Percentiles rank a stretch among this genome's conserved stretches.
Evolutionary conservation across 305 asterid species (phyloP).

Genomic region (Ruellia speciosa): DNA sequence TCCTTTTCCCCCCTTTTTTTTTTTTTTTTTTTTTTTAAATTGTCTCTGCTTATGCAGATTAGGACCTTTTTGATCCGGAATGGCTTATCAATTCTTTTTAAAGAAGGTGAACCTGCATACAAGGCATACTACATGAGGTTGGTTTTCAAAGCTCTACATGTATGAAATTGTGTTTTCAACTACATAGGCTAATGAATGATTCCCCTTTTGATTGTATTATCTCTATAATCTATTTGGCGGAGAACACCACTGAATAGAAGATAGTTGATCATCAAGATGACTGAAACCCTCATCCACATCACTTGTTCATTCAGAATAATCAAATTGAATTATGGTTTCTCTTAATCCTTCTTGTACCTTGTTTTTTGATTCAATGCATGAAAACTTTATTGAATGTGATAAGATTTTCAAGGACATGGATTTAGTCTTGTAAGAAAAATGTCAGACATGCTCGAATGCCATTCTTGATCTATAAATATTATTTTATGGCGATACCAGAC

Average conservation of each 20-base stretch:
- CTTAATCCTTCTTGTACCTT: not conserved
- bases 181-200: not conserved
- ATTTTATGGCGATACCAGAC: slow-evolving; percentile 50
- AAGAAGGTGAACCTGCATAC: slow-evolving; percentile 88
- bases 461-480: slow-evolving; percentile 20
- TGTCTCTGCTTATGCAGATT: slow-evolving; percentile 43
- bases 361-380: not conserved
- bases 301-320: slow-evolving; percentile 34
- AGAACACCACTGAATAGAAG: not conserved
- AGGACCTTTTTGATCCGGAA: slow-evolving; percentile 91
- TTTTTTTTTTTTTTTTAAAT: not conserved
- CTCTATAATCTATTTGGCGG: slow-evolving; percentile 2
- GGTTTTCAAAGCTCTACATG: slow-evolving; percentile 21
- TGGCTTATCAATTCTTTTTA: slow-evolving; percentile 83
- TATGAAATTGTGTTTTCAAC: slow-evolving; percentile 1
- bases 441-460: not conserved
- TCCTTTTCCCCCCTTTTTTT: too few relatives aligned
- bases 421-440: slow-evolving; percentile 3
- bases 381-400: not conserved
- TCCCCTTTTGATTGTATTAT: slow-evolving; percentile 1
- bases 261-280: slow-evolving; percentile 19
- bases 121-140: slow-evolving; percentile 84
- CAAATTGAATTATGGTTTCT: not conserved
- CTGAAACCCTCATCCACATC: not conserved
- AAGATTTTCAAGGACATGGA: not conserved